Percentiles rank a stretch among this genome's conserved stretches.
These are phyloP conservation scores for Talaromyces verruculosus DNA, from an alignment of 2,329 filamentous ascomycete species.

Conservation along the genomic window DNA sequence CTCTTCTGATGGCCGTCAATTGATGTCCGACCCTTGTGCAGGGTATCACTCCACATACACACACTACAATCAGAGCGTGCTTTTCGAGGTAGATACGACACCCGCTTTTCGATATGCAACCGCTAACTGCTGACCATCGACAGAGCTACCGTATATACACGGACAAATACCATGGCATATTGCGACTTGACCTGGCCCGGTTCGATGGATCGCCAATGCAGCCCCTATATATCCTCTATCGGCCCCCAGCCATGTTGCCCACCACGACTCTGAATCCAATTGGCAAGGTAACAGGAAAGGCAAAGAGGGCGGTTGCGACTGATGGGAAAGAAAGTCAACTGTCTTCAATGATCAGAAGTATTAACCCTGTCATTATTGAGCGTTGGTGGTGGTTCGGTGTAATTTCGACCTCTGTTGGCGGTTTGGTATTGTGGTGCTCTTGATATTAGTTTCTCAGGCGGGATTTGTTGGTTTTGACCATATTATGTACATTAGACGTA, in stretches of 20 bases:
- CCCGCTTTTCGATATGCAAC: no score
- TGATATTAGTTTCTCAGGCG: slow-evolving; percentile 17
- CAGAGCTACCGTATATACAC: slow-evolving; percentile 47
- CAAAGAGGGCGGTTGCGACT: slow-evolving; percentile 32
- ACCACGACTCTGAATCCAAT: slow-evolving; percentile 64
- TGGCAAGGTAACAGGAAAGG: slow-evolving; percentile 37
- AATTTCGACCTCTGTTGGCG: slow-evolving; percentile 48
- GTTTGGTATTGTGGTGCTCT: slow-evolving; percentile 39
- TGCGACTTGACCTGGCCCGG: slow-evolving; percentile 63
- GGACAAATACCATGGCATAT: slow-evolving; percentile 62
- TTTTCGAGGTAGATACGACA: slow-evolving; percentile 47
- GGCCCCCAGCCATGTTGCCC: slow-evolving; percentile 67
- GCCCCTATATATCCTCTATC: slow-evolving; percentile 65
- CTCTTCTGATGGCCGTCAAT: slow-evolving; percentile 65
- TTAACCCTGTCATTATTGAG: slow-evolving; percentile 41
- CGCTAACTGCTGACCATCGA: neutral
- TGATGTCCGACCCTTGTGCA: slow-evolving; percentile 65
- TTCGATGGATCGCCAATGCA: slow-evolving; percentile 65
- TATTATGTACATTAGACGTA: slow-evolving; percentile 3
- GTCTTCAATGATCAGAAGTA: slow-evolving; percentile 30
- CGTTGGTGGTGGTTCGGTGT: slow-evolving; percentile 52
- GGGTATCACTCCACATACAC: slow-evolving; percentile 58
- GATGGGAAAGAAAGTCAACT: slow-evolving; percentile 29
- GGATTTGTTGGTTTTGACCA: neutral
- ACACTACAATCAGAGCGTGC: slow-evolving; percentile 65